Conservation (phyloP, 805 yeast genomes). For the Kazachstania kunashirensis region DNA sequence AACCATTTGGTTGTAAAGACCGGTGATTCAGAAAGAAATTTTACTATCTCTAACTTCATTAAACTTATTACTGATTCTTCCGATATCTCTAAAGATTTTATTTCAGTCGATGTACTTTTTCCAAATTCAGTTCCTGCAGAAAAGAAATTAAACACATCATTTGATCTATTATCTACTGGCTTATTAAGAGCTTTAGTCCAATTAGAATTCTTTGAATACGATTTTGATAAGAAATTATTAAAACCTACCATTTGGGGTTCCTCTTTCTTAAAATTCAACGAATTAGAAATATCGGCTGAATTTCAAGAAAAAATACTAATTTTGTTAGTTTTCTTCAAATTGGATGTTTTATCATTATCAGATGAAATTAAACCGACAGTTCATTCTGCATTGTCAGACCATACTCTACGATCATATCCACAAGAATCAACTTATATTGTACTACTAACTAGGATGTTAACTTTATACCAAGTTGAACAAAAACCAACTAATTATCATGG, state of each 20-base stretch:
- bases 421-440: slow-evolving; percentile 31
- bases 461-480: slow-evolving; percentile 40
- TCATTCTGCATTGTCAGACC: slow-evolving; percentile 27
- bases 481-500: slow-evolving; percentile 51
- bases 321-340: slow-evolving; percentile 38
- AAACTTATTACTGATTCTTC: slow-evolving; percentile 16
- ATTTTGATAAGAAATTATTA: slow-evolving; percentile 28
- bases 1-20: slow-evolving; percentile 29
- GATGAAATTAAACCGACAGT: slow-evolving; percentile 28
- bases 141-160: slow-evolving; percentile 33
- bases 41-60: slow-evolving; percentile 23
- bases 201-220: slow-evolving; percentile 37
- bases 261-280: slow-evolving; percentile 31
- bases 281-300: slow-evolving; percentile 25
- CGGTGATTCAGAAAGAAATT: slow-evolving; percentile 18
- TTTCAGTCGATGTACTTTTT: slow-evolving; percentile 24
- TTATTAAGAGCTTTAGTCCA: slow-evolving; percentile 44
- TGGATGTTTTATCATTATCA: slow-evolving; percentile 33
- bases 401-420: slow-evolving; percentile 34
- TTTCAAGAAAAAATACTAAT: slow-evolving; percentile 37
- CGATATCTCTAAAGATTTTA: slow-evolving; percentile 28
- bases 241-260: slow-evolving; percentile 45
- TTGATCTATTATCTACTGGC: slow-evolving; percentile 50
- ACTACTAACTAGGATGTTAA: slow-evolving; percentile 40
- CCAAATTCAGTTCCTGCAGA: slow-evolving; percentile 25